These are phyloP conservation scores for Ophiosphaerella narmari DNA, from an alignment of 2,329 filamentous ascomycete species.

Conservation along the genomic window DNA sequence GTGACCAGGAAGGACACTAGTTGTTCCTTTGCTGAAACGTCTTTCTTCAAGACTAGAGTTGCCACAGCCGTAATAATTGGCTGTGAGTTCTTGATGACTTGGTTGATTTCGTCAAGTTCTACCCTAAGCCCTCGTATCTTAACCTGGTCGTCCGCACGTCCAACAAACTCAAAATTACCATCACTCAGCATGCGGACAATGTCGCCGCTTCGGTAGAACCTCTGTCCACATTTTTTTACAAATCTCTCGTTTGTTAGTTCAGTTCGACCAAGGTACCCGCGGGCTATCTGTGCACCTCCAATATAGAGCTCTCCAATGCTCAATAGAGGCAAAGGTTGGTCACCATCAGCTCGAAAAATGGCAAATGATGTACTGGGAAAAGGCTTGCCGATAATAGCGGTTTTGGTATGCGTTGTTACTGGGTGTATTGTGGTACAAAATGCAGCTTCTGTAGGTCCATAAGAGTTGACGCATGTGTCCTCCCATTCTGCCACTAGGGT, in stretches of 20 bases:
- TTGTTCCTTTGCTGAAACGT: slow-evolving; percentile 35
- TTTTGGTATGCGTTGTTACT: slow-evolving; percentile 32
- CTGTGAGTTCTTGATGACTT: slow-evolving; percentile 31
- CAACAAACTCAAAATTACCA: slow-evolving; percentile 47
- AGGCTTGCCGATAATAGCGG: slow-evolving; percentile 49
- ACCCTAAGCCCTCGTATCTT: slow-evolving; percentile 47
- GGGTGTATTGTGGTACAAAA: slow-evolving; percentile 52
- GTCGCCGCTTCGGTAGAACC: slow-evolving; percentile 47
- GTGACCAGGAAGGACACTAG: slow-evolving; percentile 42
- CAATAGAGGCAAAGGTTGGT: slow-evolving; percentile 43
- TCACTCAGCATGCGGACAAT: slow-evolving; percentile 45
- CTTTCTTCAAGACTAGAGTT: slow-evolving; percentile 39
- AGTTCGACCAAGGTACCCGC: slow-evolving; percentile 49
- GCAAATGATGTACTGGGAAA: slow-evolving; percentile 49
- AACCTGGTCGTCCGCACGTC: slow-evolving; percentile 47
- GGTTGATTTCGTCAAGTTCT: slow-evolving; percentile 46
- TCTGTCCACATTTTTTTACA: slow-evolving; percentile 32
- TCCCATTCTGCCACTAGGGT: slow-evolving; percentile 47
- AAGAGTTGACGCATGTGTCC: slow-evolving; percentile 50
- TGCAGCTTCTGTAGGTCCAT: slow-evolving; percentile 51
- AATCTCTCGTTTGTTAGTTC: slow-evolving; percentile 40
- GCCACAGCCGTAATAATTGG: slow-evolving; percentile 26
- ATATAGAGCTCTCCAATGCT: slow-evolving; percentile 53
- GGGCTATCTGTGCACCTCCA: slow-evolving; percentile 52
- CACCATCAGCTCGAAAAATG: slow-evolving; percentile 37